Conservation (phyloP, 805 yeast genomes). For the Yamadazyma laniorum region DNA sequence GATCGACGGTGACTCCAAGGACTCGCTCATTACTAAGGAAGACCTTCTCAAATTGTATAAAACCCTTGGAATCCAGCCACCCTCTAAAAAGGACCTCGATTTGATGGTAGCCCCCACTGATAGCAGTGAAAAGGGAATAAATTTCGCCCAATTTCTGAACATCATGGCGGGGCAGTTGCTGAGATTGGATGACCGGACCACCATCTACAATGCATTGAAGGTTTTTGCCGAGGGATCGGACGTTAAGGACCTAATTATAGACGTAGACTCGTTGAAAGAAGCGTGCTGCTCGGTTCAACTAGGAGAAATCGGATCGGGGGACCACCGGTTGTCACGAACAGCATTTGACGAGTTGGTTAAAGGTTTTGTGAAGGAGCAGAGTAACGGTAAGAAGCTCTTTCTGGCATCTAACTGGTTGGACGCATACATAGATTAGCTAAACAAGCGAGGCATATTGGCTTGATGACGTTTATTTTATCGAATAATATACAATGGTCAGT, state of each 20-base stretch:
- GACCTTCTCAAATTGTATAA: conserved; percentile 57
- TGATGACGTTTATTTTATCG: no score
- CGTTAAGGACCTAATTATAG: conserved; percentile 41
- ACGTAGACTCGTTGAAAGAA: conserved; percentile 47
- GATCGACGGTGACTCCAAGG: conserved; percentile 75
- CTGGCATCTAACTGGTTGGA: conserved; percentile 62
- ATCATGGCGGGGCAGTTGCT: conserved; percentile 57
- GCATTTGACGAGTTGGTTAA: conserved; percentile 53
- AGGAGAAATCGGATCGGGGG: conserved; percentile 48
- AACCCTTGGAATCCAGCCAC: conserved; percentile 49
- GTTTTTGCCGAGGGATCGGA: conserved; percentile 42
- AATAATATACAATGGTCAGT: conserved; percentile 9
- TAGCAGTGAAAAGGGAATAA: conserved; percentile 33
- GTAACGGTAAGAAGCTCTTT: conserved; percentile 59
- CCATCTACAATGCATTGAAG: conserved; percentile 56
- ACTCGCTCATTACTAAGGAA: conserved; percentile 54
- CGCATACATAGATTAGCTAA: conserved; percentile 40
- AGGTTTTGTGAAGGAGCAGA: conserved; percentile 54
- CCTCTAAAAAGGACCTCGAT: conserved; percentile 41
- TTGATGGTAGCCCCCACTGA: conserved; percentile 44
- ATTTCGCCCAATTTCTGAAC: conserved; percentile 65
- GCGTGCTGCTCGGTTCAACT: conserved; percentile 46
- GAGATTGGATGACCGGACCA: conserved; percentile 50
- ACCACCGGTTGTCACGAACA: conserved; percentile 35
- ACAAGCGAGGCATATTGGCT: no score